phyloP scores from a whole-genome alignment of 2,329 filamentous ascomycete genomes.

The Drechslera avenae region DNA sequence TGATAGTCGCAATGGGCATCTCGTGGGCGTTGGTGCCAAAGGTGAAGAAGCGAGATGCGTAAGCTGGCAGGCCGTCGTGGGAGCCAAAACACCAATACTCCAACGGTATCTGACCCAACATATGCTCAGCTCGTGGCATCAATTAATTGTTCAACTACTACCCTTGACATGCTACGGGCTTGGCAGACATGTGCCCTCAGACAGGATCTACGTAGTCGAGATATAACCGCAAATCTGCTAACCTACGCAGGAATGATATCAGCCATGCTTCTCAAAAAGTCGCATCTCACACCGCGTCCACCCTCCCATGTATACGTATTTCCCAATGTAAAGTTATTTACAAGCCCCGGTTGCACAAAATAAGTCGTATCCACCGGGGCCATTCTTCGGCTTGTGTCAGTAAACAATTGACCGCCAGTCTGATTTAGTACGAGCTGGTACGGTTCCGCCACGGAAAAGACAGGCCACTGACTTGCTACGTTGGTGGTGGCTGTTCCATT shows the following conservation, averaged over 20 bases:
- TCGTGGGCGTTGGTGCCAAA: conserved; percentile 27
- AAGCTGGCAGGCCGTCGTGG: background rate
- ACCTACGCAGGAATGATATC: conserved; percentile 1
- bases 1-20: conserved; percentile 29
- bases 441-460: background rate
- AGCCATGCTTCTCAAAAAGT: conserved; percentile 16
- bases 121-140: too few relatives aligned
- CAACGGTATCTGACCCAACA: too few relatives aligned
- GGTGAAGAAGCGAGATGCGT: conserved; percentile 21
- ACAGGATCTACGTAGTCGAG: too few relatives aligned
- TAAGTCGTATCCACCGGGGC: conserved; percentile 12
- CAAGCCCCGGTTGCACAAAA: conserved; percentile 11
- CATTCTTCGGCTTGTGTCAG: background rate
- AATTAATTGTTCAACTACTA: too few relatives aligned
- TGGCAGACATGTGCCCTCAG: too few relatives aligned
- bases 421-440: conserved; percentile 15
- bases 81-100: too few relatives aligned
- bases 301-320: conserved; percentile 22
- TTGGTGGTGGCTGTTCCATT: background rate
- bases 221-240: background rate
- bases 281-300: conserved; percentile 14
- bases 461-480: conserved; percentile 9
- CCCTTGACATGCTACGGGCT: too few relatives aligned
- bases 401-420: conserved; percentile 17
- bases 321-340: conserved; percentile 9